Percentiles rank a stretch among this genome's conserved stretches.
Conservation (phyloP, 306 rosid species). For the Cyclanthera cordifolia region DNA sequence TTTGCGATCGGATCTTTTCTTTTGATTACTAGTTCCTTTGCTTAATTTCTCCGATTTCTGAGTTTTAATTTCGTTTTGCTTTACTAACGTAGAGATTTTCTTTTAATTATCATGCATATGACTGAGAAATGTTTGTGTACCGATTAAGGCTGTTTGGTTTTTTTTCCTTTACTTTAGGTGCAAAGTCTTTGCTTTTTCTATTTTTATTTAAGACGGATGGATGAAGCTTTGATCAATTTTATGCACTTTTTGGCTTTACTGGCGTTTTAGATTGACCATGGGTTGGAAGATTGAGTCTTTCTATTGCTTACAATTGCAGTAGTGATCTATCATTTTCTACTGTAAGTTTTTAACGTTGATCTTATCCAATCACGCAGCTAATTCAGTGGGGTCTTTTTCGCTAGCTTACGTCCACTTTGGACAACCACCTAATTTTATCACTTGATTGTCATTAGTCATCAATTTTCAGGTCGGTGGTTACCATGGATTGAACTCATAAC, state of each 20-base stretch:
- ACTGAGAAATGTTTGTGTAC: background rate
- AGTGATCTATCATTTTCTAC: background rate
- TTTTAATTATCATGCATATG: background rate
- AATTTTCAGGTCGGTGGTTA: no score
- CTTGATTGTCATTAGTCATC: no score
- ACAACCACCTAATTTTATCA: no score
- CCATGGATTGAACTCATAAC: no score
- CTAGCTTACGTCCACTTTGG: no score
- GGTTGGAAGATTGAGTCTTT: background rate
- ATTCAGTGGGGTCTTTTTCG: background rate
- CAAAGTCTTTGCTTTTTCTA: background rate
- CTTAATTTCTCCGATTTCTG: background rate
- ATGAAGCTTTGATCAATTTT: background rate
- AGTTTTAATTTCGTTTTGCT: background rate
- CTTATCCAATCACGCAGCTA: background rate
- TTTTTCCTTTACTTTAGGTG: background rate
- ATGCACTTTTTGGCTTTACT: background rate
- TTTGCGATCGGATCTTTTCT: background rate
- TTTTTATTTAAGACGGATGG: background rate
- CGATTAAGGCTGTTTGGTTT: background rate
- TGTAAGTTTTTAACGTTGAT: background rate
- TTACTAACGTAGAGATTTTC: background rate
- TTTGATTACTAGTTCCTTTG: background rate
- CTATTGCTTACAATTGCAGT: background rate
- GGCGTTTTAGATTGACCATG: background rate